Percentiles rank a stretch among this genome's conserved stretches.
phyloP scores from a whole-genome alignment of 345 rosid species.

The Eucalyptus curtisii region DNA sequence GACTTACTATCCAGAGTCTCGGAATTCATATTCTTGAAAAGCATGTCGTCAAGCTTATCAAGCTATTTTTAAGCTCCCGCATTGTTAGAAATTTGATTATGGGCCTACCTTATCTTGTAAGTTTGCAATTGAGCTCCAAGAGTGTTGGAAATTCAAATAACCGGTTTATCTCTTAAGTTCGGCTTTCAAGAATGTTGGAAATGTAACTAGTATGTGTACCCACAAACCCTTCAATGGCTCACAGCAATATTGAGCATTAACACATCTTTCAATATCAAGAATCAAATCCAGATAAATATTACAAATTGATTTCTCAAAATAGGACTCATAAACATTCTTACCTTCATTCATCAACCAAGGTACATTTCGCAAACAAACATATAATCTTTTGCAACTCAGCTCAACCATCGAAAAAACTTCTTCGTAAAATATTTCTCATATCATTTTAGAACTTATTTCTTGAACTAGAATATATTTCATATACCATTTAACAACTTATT shows the following conservation, averaged over 20 bases:
- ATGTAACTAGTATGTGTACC: background rate
- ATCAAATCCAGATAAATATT: background rate
- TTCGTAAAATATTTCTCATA: background rate
- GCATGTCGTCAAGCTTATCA: background rate
- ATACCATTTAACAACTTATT: no score
- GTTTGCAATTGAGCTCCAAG: background rate
- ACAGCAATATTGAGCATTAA: background rate
- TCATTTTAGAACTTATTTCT: background rate
- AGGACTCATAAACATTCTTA: no score
- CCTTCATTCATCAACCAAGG: background rate
- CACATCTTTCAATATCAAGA: no score
- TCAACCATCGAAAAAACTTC: background rate
- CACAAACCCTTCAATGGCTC: background rate
- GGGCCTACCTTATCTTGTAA: background rate
- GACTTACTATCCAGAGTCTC: accelerated
- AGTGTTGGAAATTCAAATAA: background rate
- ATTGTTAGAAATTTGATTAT: background rate
- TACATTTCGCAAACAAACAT: background rate
- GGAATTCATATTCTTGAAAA: background rate
- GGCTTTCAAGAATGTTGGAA: no score
- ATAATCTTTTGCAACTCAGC: background rate
- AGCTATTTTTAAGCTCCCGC: background rate
- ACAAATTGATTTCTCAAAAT: background rate
- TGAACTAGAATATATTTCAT: background rate
- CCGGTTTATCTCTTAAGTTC: no score